Base-by-base conservation (phyloP, 176 grass and related monocot genomes). In the Tillandsia fasciculata region DNA sequence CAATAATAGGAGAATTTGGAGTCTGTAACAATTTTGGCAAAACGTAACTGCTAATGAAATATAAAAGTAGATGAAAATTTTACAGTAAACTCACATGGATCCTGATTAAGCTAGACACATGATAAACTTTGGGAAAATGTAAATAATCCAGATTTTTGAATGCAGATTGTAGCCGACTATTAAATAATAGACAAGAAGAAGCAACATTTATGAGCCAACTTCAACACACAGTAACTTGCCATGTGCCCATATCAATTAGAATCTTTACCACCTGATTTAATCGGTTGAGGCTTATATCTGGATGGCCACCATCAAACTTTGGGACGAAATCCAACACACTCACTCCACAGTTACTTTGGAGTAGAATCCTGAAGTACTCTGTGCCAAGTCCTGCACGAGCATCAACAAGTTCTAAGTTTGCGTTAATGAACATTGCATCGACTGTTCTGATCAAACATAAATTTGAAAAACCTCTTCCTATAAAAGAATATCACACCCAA, bases 281-380 rank as follows among this genome's bases (percentile, higher is more conserved):
- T 56, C 87, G 94, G 67, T 93, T 88, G 64, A 99, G 87, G 70
- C 89, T 93, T 29, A 99, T 91, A 69, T 27, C 80, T 49, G 88
- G 78, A 77, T 74, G 72, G 8, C 84, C 76, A 53, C 77, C 83
- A 2, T 67, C 50, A 28, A 76, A 14, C 65, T 77, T 71, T 65
- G 86, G 93, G 48, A 72, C 90, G 76, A 97, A 97, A 61, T 97
- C 93, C 61, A 97, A 50, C 52, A 90, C 89, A 54, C 84, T 92
- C 23, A 74, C 93, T 1, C 93, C 93, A 18, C 93, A 97, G n/a
- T 92, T 97, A 67, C 93, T 97, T 66, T 97, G 89, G 27, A 97
- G 84, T 15, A 97, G 84, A 82, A 81, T 51, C 72, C 94, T 83
- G 20, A 92, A 97, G 87, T 92, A 92, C 15, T 76, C 70, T 1